Percentiles rank a stretch among this genome's conserved stretches.
These are phyloP conservation scores for Fusarium robinianum DNA, from an alignment of 2,329 filamentous ascomycete genomes.

Conservation along the genomic window DNA sequence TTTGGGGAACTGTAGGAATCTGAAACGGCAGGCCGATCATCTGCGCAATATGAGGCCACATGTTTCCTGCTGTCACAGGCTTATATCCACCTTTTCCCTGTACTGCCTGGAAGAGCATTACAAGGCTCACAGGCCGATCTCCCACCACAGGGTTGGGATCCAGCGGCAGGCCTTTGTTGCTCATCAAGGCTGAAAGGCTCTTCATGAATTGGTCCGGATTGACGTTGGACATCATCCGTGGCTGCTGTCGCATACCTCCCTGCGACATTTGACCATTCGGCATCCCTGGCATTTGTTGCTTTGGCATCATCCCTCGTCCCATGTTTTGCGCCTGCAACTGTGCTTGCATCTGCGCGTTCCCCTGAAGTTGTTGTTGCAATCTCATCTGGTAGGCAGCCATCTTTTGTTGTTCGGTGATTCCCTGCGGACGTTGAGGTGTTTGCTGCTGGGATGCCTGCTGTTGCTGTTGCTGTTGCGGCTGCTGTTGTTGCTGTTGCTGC, in stretches of 20 bases:
- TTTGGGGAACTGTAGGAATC: constrained; percentile 66
- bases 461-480: constrained; percentile 49
- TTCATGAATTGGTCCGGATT: constrained; percentile 75
- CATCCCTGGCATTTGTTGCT: constrained; percentile 54
- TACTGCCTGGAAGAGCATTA: constrained; percentile 77
- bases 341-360: constrained; percentile 54
- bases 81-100: constrained; percentile 77
- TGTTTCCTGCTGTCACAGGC: constrained; percentile 68
- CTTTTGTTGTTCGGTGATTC: constrained; percentile 69
- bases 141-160: constrained; percentile 75
- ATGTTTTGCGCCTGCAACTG: constrained; percentile 56
- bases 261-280: constrained; percentile 62
- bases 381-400: constrained; percentile 81
- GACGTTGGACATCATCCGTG: constrained; percentile 47
- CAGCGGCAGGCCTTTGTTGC: constrained; percentile 70
- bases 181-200: constrained; percentile 78
- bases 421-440: constrained; percentile 34
- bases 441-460: constrained; percentile 45
- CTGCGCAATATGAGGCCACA: constrained; percentile 75
- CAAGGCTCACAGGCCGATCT: constrained; percentile 73
- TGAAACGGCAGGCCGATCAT: constrained; percentile 67
- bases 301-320: constrained; percentile 58
- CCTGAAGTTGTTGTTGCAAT: constrained; percentile 74
- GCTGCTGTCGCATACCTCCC: constrained; percentile 56
- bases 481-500: constrained; percentile 50